A percentile compares a stretch with the other conserved stretches of the same genome.
phyloP scores from a whole-genome alignment of 192 early-diverging fungal species.

The Mortierella claussenii region DNA sequence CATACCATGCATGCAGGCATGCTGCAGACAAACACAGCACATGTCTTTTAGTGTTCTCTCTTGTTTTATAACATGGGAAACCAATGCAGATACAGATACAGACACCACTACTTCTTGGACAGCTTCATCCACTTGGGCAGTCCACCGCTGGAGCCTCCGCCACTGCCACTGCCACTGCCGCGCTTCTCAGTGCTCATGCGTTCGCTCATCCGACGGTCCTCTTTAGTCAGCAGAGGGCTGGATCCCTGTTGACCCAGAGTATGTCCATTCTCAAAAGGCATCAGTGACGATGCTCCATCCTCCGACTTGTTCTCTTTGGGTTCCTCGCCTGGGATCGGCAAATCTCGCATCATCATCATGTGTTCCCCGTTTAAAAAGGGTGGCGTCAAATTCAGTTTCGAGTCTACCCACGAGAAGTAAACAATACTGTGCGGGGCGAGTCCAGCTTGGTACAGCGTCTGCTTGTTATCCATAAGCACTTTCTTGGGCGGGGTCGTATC shows the following conservation, averaged over 20 bases:
- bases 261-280: neutral
- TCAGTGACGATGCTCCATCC: neutral
- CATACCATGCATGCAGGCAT: too few relatives aligned
- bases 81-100: neutral
- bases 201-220: constrained; percentile 33
- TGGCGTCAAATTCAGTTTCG: constrained; percentile 25
- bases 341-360: constrained; percentile 33
- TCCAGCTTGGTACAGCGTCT: constrained; percentile 61
- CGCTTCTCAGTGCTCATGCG: constrained; percentile 50
- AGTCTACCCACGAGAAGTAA: constrained; percentile 59
- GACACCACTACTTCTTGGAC: constrained; percentile 50
- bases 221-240: constrained; percentile 26
- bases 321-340: constrained; percentile 34
- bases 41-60: neutral
- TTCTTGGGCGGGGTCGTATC: constrained; percentile 63
- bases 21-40: constrained; percentile 1
- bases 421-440: constrained; percentile 67
- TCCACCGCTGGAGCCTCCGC: constrained; percentile 16
- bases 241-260: constrained; percentile 10
- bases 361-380: constrained; percentile 45
- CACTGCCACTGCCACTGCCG: constrained; percentile 13
- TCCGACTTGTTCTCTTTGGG: neutral
- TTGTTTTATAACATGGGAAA: neutral
- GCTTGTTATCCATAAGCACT: constrained; percentile 54
- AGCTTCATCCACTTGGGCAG: constrained; percentile 53